A percentile compares a stretch with the other conserved stretches of the same genome.
These are phyloP conservation scores for Cucurbita moschata DNA, from an alignment of 306 rosid species.

Conservation along the genomic window DNA sequence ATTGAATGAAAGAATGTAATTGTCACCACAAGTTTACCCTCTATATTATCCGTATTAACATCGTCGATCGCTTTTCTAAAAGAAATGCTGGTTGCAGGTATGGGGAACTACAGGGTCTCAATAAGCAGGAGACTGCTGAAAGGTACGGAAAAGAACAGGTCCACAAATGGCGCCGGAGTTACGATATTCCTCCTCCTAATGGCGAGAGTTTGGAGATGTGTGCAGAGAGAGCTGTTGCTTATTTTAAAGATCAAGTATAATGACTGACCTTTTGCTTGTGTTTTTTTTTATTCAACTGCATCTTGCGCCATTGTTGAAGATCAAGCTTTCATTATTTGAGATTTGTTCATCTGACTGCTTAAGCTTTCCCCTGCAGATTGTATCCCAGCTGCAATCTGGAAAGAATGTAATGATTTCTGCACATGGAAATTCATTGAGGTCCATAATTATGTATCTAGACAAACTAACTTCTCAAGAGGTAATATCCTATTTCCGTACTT, in stretches of 20 bases:
- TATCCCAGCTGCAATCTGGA: slow-evolving; percentile 78
- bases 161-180: slow-evolving; percentile 97
- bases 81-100: slow-evolving; percentile 36
- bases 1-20: slow-evolving; percentile 94
- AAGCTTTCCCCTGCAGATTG: slow-evolving; percentile 47
- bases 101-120: slow-evolving; percentile 95
- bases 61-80: not conserved
- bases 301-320: not conserved
- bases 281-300: not conserved
- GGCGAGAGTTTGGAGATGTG: slow-evolving; percentile 99
- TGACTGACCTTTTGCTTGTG: not conserved
- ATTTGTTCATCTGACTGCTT: slow-evolving; percentile 12
- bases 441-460: slow-evolving; percentile 96
- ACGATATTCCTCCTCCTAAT: slow-evolving; percentile 84
- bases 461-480: slow-evolving; percentile 97
- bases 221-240: slow-evolving; percentile 96
- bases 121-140: slow-evolving; percentile 96
- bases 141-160: slow-evolving; percentile 95
- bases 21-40: slow-evolving; percentile 7
- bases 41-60: not conserved
- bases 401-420: slow-evolving; percentile 96
- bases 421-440: slow-evolving; percentile 94
- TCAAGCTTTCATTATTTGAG: not conserved
- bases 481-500: not conserved
- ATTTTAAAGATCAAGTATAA: slow-evolving; percentile 71